Percentiles rank a stretch among this genome's conserved stretches.
Conservation (phyloP, 306 rosid species). For the Malus asiatica region DNA sequence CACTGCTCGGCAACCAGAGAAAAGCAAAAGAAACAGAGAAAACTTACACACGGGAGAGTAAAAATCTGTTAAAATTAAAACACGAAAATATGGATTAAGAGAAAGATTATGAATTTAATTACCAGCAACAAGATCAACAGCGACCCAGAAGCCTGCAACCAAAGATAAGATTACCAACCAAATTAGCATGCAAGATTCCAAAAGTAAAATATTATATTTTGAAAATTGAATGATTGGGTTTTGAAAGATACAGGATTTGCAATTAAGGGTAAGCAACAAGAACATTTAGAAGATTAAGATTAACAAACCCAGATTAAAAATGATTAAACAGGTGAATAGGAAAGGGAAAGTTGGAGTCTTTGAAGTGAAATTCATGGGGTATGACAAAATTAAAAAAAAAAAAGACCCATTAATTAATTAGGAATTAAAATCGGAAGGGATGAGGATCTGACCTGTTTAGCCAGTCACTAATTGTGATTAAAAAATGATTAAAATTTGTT, state of each 20-base stretch:
- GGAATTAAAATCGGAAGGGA: slow-evolving; percentile 7
- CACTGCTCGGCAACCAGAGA: slow-evolving; percentile 22
- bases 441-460: slow-evolving; percentile 30
- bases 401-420: background rate
- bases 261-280: slow-evolving; percentile 14
- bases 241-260: slow-evolving; percentile 36
- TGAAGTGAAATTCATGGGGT: background rate
- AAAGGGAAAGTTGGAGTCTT: background rate
- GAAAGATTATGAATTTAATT: slow-evolving; percentile 8
- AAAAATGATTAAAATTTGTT: background rate
- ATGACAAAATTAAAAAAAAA: background rate
- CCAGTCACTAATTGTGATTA: background rate
- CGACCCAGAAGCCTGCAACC: slow-evolving; percentile 37
- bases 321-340: background rate
- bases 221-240: background rate
- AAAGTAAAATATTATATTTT: slow-evolving; percentile 3
- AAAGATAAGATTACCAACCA: slow-evolving; percentile 33
- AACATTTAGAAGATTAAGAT: background rate
- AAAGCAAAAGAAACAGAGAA: background rate
- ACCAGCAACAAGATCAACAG: slow-evolving; percentile 42
- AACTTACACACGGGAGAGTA: background rate
- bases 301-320: background rate
- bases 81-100: background rate
- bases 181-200: slow-evolving; percentile 55
- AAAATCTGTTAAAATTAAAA: background rate